A percentile compares a stretch with the other conserved stretches of the same genome.
These are phyloP conservation scores for Olyra latifolia DNA, from an alignment of 176 grass and related monocot species.

Conservation along the genomic window DNA sequence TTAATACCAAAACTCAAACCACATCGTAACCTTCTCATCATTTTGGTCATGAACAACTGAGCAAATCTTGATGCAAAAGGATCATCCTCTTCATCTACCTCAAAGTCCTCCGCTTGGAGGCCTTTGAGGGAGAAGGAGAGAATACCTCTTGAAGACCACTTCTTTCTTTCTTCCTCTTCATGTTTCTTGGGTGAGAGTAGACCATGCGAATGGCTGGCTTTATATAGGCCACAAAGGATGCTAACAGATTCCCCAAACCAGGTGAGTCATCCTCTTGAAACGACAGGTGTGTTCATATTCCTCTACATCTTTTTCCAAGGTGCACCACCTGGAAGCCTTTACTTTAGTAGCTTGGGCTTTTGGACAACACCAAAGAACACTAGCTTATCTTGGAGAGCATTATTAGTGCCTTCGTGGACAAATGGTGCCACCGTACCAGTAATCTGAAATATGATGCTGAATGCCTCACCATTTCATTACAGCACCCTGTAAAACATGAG, in stretches of 20 bases:
- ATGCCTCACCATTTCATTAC: not conserved
- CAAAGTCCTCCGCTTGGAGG: slow-evolving; percentile 44
- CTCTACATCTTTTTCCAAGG: slow-evolving; percentile 30
- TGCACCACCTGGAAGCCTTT: slow-evolving; percentile 2
- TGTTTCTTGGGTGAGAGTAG: slow-evolving; percentile 23
- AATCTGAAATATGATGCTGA: slow-evolving; percentile 27
- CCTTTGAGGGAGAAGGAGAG: slow-evolving; percentile 61
- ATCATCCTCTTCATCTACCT: slow-evolving; percentile 15
- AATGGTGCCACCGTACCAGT: not conserved
- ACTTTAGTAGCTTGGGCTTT: slow-evolving; percentile 34
- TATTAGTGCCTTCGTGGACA: not conserved
- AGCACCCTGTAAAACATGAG: slow-evolving; percentile 12
- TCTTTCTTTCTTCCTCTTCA: not conserved
- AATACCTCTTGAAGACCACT: slow-evolving; percentile 1
- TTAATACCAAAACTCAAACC: not conserved
- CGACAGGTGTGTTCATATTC: slow-evolving; percentile 31
- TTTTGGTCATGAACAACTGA: no score
- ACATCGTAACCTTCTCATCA: not conserved
- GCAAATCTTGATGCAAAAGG: not conserved
- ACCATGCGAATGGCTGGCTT: slow-evolving; percentile 28
- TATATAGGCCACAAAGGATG: slow-evolving; percentile 37
- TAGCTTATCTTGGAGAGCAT: not conserved
- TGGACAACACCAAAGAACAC: slow-evolving; percentile 17
- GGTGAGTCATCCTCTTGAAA: slow-evolving; percentile 15
- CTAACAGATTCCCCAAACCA: not conserved